Base-by-base conservation (phyloP, 352 stramenopile species). In the Globisporangium cystogenes region DNA sequence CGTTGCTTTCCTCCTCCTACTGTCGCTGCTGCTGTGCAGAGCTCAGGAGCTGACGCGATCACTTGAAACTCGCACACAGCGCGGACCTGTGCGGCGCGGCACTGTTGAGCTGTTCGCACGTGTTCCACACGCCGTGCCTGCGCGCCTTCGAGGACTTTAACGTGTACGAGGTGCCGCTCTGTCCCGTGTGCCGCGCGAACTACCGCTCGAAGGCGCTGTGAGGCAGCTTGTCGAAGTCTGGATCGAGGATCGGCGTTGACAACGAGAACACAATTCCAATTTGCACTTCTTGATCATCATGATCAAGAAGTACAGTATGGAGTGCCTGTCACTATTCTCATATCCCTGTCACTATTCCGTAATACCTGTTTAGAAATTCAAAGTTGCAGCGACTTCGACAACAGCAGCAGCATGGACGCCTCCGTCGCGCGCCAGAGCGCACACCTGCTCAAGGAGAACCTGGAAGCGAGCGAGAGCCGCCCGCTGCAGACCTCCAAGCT, bases 141-240 rank as follows among this genome's bases (percentile, higher is more conserved):
- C 57, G 50, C 10, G 81, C 85, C 5, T 95, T 95, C 52, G 85
- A 93, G 55, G 61, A 85, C 39, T 95, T 95, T 53, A 92, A 86
- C 64, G 90, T 93, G 60, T 92, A 93, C 65, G 82, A 91, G 51
- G 62, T 87, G 23, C 64, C 73, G 12, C 55, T 90, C 6, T 95
- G 82, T 46, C 82, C 85, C 7, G 72, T 95, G 14, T 95, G 86
- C 61, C 75, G 83, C 37, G 50, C 60, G 35, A 67, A 45, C 33
- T 86, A 86, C 40, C 60, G 55, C 2, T 61, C 49, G 1, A 54
- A 56, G 24, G 4, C 26, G 10, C 40, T 31, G 16, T 33, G 37
- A 24, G 11, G 5, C 4, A 29, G 0, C 40, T 27, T 42, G 37
- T n/a, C n/a, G n/a, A n/a, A n/a, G n/a, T n/a, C n/a, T n/a, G n/a